A percentile compares a stretch with the other conserved stretches of the same genome.
These are phyloP conservation scores for Wallacemonas rigidus DNA, from an alignment of 208 protist genomes.

Conservation along the genomic window DNA sequence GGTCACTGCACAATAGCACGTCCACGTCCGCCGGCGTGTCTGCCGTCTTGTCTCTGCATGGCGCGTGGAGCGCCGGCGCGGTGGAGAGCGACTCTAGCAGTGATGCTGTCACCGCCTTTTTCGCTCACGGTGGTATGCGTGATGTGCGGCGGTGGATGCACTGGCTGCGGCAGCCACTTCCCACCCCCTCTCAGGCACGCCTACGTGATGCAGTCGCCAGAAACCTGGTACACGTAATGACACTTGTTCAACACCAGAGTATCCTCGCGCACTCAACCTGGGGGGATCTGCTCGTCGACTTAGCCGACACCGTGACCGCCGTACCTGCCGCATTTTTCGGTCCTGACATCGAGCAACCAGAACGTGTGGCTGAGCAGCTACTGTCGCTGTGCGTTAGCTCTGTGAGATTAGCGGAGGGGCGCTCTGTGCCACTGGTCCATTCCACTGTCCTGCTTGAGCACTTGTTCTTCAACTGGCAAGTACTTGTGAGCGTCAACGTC, in stretches of 20 bases:
- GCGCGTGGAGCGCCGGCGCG: slow-evolving; percentile 25
- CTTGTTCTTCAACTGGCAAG: slow-evolving; percentile 67
- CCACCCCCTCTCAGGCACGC: not conserved
- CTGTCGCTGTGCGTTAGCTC: slow-evolving; percentile 27
- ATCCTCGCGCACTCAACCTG: slow-evolving; percentile 1
- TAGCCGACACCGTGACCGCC: slow-evolving; percentile 11
- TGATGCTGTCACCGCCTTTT: slow-evolving; percentile 35
- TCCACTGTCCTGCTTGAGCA: slow-evolving; percentile 36
- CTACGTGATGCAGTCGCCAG: not conserved
- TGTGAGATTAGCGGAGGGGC: not conserved
- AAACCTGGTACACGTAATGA: not conserved
- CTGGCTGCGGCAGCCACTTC: slow-evolving; percentile 11
- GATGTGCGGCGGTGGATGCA: slow-evolving; percentile 64
- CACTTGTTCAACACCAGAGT: not conserved
- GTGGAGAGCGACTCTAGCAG: slow-evolving; percentile 17
- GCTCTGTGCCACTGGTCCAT: slow-evolving; percentile 25
- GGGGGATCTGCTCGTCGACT: slow-evolving; percentile 33
- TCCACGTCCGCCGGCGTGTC: not conserved
- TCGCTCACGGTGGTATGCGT: slow-evolving; percentile 51
- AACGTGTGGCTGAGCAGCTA: slow-evolving; percentile 11
- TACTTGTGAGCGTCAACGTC: slow-evolving; percentile 38
- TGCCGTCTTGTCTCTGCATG: slow-evolving; percentile 32
- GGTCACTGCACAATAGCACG: not conserved
- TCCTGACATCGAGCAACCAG: not conserved
- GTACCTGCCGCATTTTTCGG: slow-evolving; percentile 5